Evolutionary conservation across 352 stramenopile species (phyloP), one percentile per base, ranked within the genome.

Genomic region (Pythium pectinolyticum): DNA sequence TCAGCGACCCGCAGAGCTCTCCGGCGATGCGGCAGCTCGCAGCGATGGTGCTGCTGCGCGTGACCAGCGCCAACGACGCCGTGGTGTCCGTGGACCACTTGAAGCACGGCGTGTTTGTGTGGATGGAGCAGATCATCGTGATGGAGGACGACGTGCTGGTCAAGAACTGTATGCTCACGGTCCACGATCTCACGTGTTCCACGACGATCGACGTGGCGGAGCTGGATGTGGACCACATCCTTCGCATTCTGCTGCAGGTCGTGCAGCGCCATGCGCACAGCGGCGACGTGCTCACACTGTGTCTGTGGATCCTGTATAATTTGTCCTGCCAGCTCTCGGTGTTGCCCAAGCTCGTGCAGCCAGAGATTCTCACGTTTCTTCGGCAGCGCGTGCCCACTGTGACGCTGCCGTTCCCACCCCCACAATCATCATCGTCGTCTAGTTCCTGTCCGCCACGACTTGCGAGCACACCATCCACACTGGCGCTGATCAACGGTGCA

Each of bases 101-200:
- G 5, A 86, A 84, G 43, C 61, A 75, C 35, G 78, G 76, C 15
- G 80, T 88, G 45, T 81, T 91, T 11, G 68, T 86, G 5, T 91
- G 82, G 82, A 89, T 89, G 82, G 80, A 91, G 56, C 78, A 91
- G 63, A 91, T 91, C 57, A 88, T 89, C 43, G 63, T 73, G 41
- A 91, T 91, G 78, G 81, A 88, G 32, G 77, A 91, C 27, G 69
- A 78, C 24, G 68, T 74, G 6, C 78, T 91, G n/a, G 82, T 93
- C 22, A 79, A 80, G 34, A 93, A 89, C 58, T 90, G 82, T 49
- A 79, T 93, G 67, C 70, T 93, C 35, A 88, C 84, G 8, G 81
- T 91, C 25, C 78, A 89, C 45, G 79, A 90, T 20, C 65, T 90
- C 46, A 89, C 82, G 28, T 81, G 82, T 51, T 87, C 74, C 49